Evolutionary conservation across 1,139 yeast species (phyloP).

Genomic region (Lodderomyces oxycetoniae): DNA sequence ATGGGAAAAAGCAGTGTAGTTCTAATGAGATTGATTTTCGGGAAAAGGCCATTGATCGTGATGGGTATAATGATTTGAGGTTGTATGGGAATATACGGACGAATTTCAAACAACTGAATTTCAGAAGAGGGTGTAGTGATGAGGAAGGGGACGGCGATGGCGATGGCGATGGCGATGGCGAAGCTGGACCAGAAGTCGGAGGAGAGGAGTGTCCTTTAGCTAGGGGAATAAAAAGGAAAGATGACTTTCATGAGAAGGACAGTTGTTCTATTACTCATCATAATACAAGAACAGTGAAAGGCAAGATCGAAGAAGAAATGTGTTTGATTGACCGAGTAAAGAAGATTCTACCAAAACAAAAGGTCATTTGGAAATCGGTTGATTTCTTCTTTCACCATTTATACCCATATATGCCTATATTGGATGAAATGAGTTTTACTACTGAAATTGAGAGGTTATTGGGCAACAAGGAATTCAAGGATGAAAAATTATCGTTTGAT

Average conservation of each 20-base stretch:
- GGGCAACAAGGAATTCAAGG: slow-evolving; percentile 22
- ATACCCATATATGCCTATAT: slow-evolving; percentile 35
- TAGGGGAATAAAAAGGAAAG: slow-evolving; percentile 1
- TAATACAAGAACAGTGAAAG: slow-evolving; percentile 11
- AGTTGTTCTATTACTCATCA: background rate
- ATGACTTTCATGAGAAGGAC: background rate
- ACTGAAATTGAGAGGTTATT: slow-evolving; percentile 21
- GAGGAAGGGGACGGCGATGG: background rate
- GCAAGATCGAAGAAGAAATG: slow-evolving; percentile 28
- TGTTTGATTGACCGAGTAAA: slow-evolving; percentile 30
- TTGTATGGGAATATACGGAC: slow-evolving; percentile 19
- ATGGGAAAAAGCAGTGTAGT: background rate
- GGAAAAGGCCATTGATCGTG: slow-evolving; percentile 26
- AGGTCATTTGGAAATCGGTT: slow-evolving; percentile 30
- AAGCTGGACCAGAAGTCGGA: too few relatives aligned
- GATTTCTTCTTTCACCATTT: slow-evolving; percentile 26
- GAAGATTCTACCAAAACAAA: slow-evolving; percentile 28
- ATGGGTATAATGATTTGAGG: slow-evolving; percentile 27
- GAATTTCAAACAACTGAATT: slow-evolving; percentile 7
- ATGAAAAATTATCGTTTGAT: slow-evolving; percentile 13
- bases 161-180: too few relatives aligned
- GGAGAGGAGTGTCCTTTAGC: too few relatives aligned
- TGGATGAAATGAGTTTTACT: slow-evolving; percentile 30
- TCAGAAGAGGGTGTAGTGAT: slow-evolving; percentile 5
- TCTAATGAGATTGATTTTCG: slow-evolving; percentile 18